Evolutionary conservation across 192 early-diverging fungal species (phyloP).

Genomic region (Rhizophagus prolifer): DNA sequence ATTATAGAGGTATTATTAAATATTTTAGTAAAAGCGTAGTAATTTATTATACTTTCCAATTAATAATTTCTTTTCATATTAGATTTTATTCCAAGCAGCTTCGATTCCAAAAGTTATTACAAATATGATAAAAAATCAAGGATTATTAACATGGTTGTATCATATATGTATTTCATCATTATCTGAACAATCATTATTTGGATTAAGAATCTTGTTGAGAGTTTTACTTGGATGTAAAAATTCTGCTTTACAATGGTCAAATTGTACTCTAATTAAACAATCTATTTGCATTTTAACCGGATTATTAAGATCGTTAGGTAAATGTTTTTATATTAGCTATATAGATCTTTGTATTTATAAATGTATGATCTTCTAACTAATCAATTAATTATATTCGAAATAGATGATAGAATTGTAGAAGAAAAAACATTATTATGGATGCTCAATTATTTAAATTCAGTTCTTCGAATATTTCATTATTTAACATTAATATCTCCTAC

Average conservation of each 20-base stretch:
- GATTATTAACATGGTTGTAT: constrained; percentile 59
- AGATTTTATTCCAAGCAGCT: constrained; percentile 56
- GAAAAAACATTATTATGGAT: constrained; percentile 10
- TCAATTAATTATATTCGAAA: not conserved
- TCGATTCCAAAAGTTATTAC: constrained; percentile 55
- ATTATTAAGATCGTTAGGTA: constrained; percentile 38
- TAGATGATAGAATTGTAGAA: not conserved
- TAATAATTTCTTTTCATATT: not conserved
- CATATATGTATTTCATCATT: constrained; percentile 31
- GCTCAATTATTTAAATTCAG: constrained; percentile 12
- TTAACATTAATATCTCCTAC: constrained; percentile 12
- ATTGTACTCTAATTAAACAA: constrained; percentile 36
- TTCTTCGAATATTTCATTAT: constrained; percentile 21
- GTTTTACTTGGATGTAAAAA: constrained; percentile 38
- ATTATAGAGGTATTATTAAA: constrained; percentile 45
- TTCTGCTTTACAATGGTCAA: constrained; percentile 37
- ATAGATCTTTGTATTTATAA: not conserved
- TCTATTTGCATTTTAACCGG: constrained; percentile 37
- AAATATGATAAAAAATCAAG: constrained; percentile 59
- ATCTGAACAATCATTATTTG: constrained; percentile 39
- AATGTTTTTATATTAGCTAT: not conserved
- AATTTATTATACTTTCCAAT: not conserved
- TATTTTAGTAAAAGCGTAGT: not conserved
- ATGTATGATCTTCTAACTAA: not conserved
- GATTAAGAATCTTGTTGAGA: constrained; percentile 37